Percentiles rank a stretch among this genome's conserved stretches.
Conservation (phyloP, 345 rosid genomes). For the Reutealis trisperma region DNA sequence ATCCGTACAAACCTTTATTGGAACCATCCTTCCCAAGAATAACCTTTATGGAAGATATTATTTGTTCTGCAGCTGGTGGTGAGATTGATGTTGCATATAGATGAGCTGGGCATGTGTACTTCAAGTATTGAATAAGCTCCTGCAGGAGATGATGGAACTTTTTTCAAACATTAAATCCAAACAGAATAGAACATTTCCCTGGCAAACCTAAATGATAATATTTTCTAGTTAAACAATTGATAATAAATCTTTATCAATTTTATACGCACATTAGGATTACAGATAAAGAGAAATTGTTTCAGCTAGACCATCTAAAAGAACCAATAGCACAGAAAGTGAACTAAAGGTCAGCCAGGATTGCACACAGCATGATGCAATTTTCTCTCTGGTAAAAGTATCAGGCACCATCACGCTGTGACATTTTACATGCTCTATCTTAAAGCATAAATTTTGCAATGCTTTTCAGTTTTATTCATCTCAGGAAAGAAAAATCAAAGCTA, state of each 20-base stretch:
- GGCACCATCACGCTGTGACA: no score
- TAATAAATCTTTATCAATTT: not conserved
- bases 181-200: not conserved
- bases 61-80: slow-evolving; percentile 91
- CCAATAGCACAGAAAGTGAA: no score
- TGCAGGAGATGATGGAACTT: slow-evolving; percentile 23
- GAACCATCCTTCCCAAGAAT: slow-evolving; percentile 97
- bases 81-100: slow-evolving; percentile 94
- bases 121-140: slow-evolving; percentile 83
- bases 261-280: not conserved
- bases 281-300: not conserved
- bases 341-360: no score
- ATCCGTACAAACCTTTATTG: slow-evolving; percentile 56
- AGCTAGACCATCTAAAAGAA: not conserved
- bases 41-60: slow-evolving; percentile 79
- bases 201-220: not conserved
- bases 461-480: no score
- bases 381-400: no score
- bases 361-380: no score
- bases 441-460: no score
- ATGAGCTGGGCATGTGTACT: slow-evolving; percentile 84
- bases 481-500: no score
- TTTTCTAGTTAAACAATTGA: not conserved
- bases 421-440: no score
- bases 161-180: not conserved